Conservation (phyloP, 177 flowering plant species). For the Telopea speciosissima region DNA sequence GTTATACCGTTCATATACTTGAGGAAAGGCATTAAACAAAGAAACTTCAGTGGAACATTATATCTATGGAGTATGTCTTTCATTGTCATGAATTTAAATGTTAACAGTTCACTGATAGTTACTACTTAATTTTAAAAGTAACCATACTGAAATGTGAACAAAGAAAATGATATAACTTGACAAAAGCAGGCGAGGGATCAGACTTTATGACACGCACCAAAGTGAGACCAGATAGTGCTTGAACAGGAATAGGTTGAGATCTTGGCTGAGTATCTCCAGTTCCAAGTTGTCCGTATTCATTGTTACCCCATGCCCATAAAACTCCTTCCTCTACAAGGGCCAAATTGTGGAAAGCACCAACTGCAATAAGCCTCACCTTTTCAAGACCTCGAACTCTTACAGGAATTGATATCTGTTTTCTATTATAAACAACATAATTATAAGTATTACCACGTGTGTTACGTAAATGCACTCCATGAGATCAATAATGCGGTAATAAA, state of each 20-base stretch:
- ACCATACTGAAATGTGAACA: background rate
- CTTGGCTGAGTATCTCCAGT: slow-evolving; percentile 99
- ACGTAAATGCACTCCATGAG: background rate
- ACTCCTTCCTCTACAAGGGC: slow-evolving; percentile 85
- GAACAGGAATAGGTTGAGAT: slow-evolving; percentile 89
- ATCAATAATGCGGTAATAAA: slow-evolving; percentile 1
- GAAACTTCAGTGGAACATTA: background rate
- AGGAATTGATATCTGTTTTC: slow-evolving; percentile 93
- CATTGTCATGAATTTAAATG: background rate
- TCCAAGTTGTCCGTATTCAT: slow-evolving; percentile 99
- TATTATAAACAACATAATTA: slow-evolving; percentile 17
- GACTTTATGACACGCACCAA: slow-evolving; percentile 49
- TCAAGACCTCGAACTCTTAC: slow-evolving; percentile 97
- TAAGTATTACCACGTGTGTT: background rate
- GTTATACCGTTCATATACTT: no score
- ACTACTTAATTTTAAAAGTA: background rate
- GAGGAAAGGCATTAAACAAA: no score
- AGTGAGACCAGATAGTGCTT: slow-evolving; percentile 72
- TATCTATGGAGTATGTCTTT: background rate
- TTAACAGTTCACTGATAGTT: background rate
- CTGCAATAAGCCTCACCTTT: slow-evolving; percentile 78
- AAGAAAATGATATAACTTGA: background rate
- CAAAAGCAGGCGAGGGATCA: background rate
- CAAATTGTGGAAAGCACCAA: slow-evolving; percentile 97
- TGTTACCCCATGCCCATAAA: slow-evolving; percentile 98